A percentile compares a stretch with the other conserved stretches of the same genome.
phyloP scores from a whole-genome alignment of 169 alveolate species.

The Eimeria acervulina region DNA sequence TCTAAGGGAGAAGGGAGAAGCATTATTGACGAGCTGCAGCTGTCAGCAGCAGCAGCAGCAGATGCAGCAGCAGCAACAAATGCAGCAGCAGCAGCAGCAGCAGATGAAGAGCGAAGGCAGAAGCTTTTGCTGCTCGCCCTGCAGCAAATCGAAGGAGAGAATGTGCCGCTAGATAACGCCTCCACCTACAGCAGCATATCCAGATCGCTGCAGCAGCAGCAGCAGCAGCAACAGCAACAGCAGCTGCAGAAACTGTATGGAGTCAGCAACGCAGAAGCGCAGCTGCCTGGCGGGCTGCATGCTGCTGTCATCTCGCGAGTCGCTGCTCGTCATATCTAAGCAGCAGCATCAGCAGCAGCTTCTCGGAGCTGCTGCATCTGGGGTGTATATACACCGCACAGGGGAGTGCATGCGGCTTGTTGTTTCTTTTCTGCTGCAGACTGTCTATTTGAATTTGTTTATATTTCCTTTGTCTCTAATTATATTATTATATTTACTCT shows the following conservation, averaged over 20 bases:
- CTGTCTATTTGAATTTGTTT: neutral
- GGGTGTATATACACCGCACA: neutral
- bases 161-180: neutral
- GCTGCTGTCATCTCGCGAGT: constrained; percentile 32
- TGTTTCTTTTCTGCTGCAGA: neutral
- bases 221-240: neutral
- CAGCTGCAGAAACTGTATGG: neutral
- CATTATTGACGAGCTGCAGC: neutral
- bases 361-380: neutral
- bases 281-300: constrained; percentile 3
- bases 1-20: neutral
- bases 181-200: neutral
- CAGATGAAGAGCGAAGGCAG: neutral
- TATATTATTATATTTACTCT: neutral
- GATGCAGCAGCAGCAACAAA: no score
- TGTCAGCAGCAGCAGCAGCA: no score
- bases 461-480: neutral
- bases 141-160: constrained; percentile 18
- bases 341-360: constrained; percentile 1
- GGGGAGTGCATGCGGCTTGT: neutral
- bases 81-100: no score
- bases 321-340: no score
- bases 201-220: no score
- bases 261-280: neutral
- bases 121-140: constrained; percentile 10